Percentiles rank a stretch among this genome's conserved stretches.
Conservation (phyloP, 2,329 filamentous ascomycete genomes). For the Ophiostoma montium region DNA sequence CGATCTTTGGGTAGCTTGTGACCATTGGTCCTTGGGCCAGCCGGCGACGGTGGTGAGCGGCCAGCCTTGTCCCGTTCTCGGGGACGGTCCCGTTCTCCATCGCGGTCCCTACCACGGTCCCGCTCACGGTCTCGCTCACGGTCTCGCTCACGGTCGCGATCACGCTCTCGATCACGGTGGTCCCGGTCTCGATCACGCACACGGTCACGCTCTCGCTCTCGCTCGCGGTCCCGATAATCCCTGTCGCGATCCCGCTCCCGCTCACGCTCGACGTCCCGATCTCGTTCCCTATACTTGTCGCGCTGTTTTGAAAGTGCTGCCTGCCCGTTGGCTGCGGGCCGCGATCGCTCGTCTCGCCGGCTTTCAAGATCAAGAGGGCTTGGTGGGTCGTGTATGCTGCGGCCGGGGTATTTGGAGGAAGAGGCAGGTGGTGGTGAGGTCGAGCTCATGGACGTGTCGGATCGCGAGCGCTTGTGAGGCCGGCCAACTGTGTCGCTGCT, state of each 20-base stretch:
- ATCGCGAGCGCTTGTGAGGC: slow-evolving; percentile 31
- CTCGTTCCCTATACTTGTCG: slow-evolving; percentile 5
- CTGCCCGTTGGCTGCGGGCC: slow-evolving; percentile 2
- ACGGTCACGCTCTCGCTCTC: slow-evolving; percentile 1
- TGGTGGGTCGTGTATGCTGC: slow-evolving; percentile 8
- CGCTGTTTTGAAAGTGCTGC: background rate
- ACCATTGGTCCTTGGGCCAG: slow-evolving; percentile 1
- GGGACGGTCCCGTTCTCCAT: background rate
- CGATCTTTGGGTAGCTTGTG: slow-evolving; percentile 1
- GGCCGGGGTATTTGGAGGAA: slow-evolving; percentile 3
- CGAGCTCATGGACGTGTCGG: slow-evolving; percentile 20
- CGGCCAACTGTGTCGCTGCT: slow-evolving; percentile 27
- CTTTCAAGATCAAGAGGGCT: slow-evolving; percentile 11
- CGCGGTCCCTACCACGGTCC: slow-evolving; percentile 1
- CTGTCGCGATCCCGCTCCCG: background rate
- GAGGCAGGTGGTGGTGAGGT: slow-evolving; percentile 8
- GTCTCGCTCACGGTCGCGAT: slow-evolving; percentile 1
- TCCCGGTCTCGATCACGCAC: background rate
- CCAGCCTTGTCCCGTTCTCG: background rate
- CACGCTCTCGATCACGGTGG: background rate
- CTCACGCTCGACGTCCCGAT: background rate
- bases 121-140: slow-evolving; percentile 4
- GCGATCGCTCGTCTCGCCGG: slow-evolving; percentile 8
- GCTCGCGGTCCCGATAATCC: background rate
- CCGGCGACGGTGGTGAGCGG: slow-evolving; percentile 3